Evolutionary conservation across 371 early-diverging fungal genomes (phyloP).

Genomic region (Mortierella sp.): DNA sequence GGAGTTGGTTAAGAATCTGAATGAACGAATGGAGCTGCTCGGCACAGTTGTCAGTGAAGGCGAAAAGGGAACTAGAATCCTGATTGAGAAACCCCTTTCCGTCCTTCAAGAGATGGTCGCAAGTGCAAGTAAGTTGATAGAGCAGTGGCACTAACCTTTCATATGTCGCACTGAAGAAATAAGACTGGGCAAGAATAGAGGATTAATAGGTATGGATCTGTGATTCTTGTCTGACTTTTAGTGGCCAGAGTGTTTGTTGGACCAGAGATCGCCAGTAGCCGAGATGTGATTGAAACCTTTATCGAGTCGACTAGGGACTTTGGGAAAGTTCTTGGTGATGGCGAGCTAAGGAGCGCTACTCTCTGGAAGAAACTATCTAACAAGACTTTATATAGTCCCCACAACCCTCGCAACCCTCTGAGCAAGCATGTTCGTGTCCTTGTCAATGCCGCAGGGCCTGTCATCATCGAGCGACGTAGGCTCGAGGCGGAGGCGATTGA

Average conservation of each 20-base stretch:
- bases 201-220: too few species aligned
- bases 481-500: slow-evolving; percentile 23
- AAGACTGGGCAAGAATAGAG: too few species aligned
- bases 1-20: slow-evolving; percentile 8
- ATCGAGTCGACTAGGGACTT: not conserved
- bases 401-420: slow-evolving; percentile 20
- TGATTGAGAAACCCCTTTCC: not conserved
- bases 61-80: not conserved
- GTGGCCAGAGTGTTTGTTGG: slow-evolving; percentile 22
- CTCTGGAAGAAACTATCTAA: not conserved
- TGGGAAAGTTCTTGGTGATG: not conserved
- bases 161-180: too few species aligned
- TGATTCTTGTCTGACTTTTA: not conserved
- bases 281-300: slow-evolving; percentile 8
- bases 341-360: not conserved
- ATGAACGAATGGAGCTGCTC: not conserved
- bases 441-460: slow-evolving; percentile 19
- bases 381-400: too few species aligned
- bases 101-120: slow-evolving; percentile 41
- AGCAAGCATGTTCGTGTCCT: slow-evolving; percentile 9
- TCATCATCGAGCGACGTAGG: slow-evolving; percentile 40
- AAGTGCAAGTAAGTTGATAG: slow-evolving; percentile 32
- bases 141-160: not conserved
- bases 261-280: not conserved
- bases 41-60: slow-evolving; percentile 7